Conservation (phyloP, 805 yeast genomes). For the Clavispora carvajalis region DNA sequence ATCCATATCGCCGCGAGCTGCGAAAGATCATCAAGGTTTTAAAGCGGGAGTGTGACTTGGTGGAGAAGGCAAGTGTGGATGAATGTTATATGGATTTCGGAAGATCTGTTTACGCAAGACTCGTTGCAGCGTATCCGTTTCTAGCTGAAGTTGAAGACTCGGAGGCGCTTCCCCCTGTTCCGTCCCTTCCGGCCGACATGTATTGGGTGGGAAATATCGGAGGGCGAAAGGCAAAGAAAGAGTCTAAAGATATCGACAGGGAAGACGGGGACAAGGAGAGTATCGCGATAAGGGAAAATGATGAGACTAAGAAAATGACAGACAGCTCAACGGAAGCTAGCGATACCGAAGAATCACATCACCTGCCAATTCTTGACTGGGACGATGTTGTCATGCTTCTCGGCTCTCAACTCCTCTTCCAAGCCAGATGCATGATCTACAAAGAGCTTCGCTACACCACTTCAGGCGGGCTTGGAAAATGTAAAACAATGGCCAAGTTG, state of each 20-base stretch:
- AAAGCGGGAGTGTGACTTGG: conserved; percentile 53
- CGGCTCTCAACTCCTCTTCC: conserved; percentile 56
- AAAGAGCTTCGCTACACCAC: conserved; percentile 71
- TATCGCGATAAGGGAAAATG: conserved; percentile 8
- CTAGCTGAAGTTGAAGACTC: conserved; percentile 18
- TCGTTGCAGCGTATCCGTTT: conserved; percentile 45
- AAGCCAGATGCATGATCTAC: conserved; percentile 50
- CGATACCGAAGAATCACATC: not conserved
- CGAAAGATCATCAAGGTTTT: conserved; percentile 70
- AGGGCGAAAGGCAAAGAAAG: too few relatives aligned
- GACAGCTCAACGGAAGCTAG: not conserved
- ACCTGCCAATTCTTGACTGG: conserved; percentile 43
- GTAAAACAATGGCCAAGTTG: conserved; percentile 75
- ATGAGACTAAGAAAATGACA: not conserved
- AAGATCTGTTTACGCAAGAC: conserved; percentile 43
- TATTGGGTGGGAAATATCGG: conserved; percentile 35
- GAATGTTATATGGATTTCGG: conserved; percentile 89
- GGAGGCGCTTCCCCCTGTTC: conserved; percentile 42
- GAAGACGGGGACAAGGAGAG: conserved; percentile 10
- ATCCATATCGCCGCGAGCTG: conserved; percentile 86
- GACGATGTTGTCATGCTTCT: conserved; percentile 69
- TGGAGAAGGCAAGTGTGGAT: conserved; percentile 94
- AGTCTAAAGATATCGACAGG: too few relatives aligned
- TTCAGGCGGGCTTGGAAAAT: conserved; percentile 80
- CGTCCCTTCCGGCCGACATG: conserved; percentile 29